Base-by-base conservation (phyloP, 768 basidiomycete genomes). In the Rhodotorula kratochvilovae region DNA sequence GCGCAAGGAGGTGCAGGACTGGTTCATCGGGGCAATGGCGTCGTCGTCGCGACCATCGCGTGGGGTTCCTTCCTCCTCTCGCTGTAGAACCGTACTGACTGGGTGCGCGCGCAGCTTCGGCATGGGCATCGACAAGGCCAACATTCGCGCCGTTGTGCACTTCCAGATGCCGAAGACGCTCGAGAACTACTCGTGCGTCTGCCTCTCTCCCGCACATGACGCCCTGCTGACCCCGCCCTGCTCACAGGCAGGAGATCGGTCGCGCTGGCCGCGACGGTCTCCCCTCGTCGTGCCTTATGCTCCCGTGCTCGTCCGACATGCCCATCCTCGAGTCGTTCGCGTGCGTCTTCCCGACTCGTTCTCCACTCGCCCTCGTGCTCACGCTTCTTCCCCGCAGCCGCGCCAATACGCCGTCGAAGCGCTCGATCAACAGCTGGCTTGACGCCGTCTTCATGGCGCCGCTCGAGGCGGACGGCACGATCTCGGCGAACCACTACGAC, bases 251-350 rank as follows among this genome's bases (percentile, higher is more conserved):
- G 81, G 96, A 99, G 82, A 96, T 95, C 0, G 95, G 95, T 8
- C 87, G 95, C 67, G 96, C 94, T n/a, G 95, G 95, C 2, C 86
- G 95, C 66, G 95, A 99, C 77, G 91, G 91, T 15, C 70, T 81
- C 11, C 81, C 79, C 5, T 84, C 85, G 19, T 79, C 79, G 13
- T 85, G 85, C 77, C 72, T 81, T 25, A 81, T 85, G 81, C 84
- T 84, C 5, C 80, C 85, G 16, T 81, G 80, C 17, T 77, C 82
- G 4, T 60, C 73, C 8, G 85, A 86, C 72, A 80, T 85, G 17
- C 82, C 84, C 3, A 78, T 83, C 42, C 78, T 86, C 31, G 83
- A 86, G 72, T 83, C 84, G 19, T 85, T 85, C 70, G 70, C 69
- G 70, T 69, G 7, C 36, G 67, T 63, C 17, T 19, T 36, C 19